These are phyloP conservation scores for Colletotrichum truncatum DNA, from an alignment of 2,329 filamentous ascomycete species.

Conservation along the genomic window DNA sequence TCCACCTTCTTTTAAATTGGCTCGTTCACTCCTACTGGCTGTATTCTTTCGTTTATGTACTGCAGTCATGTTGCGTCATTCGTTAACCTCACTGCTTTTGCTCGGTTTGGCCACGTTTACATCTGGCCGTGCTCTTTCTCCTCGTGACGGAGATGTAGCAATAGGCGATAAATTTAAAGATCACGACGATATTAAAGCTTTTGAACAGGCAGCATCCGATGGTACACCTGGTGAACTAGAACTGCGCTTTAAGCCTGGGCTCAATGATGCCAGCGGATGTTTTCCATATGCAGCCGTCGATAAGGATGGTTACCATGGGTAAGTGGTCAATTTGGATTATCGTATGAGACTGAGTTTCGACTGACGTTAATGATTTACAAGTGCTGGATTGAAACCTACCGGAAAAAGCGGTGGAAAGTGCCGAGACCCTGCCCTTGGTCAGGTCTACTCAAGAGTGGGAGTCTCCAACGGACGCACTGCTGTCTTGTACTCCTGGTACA, in stretches of 20 bases:
- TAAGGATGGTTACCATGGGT: neutral
- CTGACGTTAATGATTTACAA: neutral
- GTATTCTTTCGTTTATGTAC: neutral
- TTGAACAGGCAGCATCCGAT: neutral
- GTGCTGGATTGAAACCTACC: neutral
- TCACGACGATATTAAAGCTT: neutral
- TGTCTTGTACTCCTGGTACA: constrained; percentile 5
- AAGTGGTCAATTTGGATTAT: neutral
- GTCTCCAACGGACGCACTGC: neutral
- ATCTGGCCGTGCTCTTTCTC: neutral
- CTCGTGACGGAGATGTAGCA: neutral
- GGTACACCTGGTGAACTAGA: neutral
- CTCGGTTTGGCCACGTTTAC: neutral
- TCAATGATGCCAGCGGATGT: neutral
- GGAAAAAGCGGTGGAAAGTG: neutral
- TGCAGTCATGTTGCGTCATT: neutral
- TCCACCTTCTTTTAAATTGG: too few species aligned
- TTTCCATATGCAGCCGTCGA: constrained; percentile 4
- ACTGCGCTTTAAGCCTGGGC: neutral
- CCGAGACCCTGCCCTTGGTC: neutral
- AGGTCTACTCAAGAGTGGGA: constrained; percentile 4
- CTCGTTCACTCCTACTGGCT: too few species aligned
- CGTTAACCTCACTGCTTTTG: neutral
- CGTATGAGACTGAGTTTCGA: neutral
- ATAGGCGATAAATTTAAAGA: neutral